Evolutionary conservation across 176 grass and related monocot species (phyloP).

Genomic region (Zoysia japonica): DNA sequence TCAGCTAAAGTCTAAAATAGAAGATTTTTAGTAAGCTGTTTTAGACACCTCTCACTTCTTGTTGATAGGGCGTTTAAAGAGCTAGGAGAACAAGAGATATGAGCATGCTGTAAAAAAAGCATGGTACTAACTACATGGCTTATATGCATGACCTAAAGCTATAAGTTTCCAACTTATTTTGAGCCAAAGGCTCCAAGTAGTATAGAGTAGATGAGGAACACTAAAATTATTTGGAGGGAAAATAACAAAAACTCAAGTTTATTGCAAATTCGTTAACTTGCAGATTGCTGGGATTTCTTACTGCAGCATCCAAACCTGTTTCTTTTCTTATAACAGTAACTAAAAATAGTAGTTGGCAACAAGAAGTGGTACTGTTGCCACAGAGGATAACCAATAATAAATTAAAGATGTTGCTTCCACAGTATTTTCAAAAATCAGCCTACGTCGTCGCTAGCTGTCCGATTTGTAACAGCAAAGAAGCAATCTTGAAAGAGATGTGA

Average conservation of each 20-base stretch:
- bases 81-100: neutral
- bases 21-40: constrained; percentile 1
- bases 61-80: neutral
- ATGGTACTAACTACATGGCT: neutral
- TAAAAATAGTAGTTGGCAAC: too few species aligned
- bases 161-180: neutral
- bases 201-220: neutral
- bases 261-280: neutral
- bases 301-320: neutral
- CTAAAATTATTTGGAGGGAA: neutral
- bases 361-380: neutral
- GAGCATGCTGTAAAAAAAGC: neutral
- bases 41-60: neutral
- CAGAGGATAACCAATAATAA: neutral
- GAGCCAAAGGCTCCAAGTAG: neutral
- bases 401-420: neutral
- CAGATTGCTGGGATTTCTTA: neutral
- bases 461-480: too few species aligned
- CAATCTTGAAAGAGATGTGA: too few species aligned
- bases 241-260: neutral
- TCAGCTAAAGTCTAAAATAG: neutral
- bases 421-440: too few species aligned
- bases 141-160: neutral
- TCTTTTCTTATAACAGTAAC: neutral
- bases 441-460: too few species aligned